Evolutionary conservation across 1,284 basidiomycete genomes (phyloP).

Genomic region (Rhizoctonia solani): DNA sequence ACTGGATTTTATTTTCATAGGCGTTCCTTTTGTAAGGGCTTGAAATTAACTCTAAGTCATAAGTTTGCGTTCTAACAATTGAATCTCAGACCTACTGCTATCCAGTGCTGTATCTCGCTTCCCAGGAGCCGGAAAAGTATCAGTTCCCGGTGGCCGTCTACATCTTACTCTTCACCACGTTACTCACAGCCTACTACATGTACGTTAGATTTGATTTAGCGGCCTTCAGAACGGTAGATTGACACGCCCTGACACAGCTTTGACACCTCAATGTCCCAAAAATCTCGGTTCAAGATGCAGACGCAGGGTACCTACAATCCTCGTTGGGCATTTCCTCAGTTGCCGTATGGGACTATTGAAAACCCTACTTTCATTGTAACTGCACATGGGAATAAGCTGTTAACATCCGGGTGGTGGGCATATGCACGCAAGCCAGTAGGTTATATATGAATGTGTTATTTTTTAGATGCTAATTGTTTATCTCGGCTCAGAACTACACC

Average conservation of each 20-base stretch:
- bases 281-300: constrained; percentile 97
- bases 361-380: constrained; percentile 94
- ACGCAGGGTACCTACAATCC: constrained; percentile 85
- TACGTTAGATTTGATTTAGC: constrained; percentile 51
- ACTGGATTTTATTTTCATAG: constrained; percentile 12
- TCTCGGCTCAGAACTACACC: constrained; percentile 66
- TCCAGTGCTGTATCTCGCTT: constrained; percentile 97
- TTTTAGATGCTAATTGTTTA: neutral
- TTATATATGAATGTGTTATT: constrained; percentile 35
- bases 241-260: constrained; percentile 56
- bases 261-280: constrained; percentile 96
- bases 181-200: constrained; percentile 86
- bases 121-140: constrained; percentile 88
- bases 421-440: constrained; percentile 86
- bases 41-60: neutral
- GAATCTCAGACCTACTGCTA: constrained; percentile 85
- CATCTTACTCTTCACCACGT: constrained; percentile 70
- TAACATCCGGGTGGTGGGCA: constrained; percentile 88
- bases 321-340: constrained; percentile 91
- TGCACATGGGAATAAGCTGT: constrained; percentile 87
- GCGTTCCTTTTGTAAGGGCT: constrained; percentile 70
- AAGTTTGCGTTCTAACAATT: constrained; percentile 19
- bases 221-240: neutral
- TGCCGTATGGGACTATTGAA: constrained; percentile 84
- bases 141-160: constrained; percentile 80